Conservation (phyloP, 192 early-diverging fungal genomes). For the Entrophospora sp. region DNA sequence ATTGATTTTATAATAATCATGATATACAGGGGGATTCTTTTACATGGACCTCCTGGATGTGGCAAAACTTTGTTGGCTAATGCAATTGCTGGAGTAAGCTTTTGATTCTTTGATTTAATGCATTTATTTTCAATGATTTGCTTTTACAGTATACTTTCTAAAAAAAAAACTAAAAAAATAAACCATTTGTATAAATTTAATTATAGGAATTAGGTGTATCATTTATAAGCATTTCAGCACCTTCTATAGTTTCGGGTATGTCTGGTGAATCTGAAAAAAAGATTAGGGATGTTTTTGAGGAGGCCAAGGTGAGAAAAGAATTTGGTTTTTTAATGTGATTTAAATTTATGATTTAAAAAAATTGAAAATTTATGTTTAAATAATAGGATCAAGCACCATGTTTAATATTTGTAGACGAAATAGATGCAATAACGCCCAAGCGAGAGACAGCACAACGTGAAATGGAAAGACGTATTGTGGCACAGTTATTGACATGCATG, state of each 20-base stretch:
- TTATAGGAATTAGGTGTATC: constrained; percentile 75
- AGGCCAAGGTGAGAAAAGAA: constrained; percentile 52
- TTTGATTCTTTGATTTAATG: not conserved
- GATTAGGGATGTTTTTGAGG: constrained; percentile 95
- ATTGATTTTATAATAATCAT: not conserved
- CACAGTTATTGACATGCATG: constrained; percentile 93
- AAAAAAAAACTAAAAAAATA: not conserved
- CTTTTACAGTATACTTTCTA: not conserved
- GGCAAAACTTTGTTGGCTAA: constrained; percentile 94
- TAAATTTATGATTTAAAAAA: not conserved
- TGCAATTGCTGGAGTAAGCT: constrained; percentile 81
- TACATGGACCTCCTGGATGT: constrained; percentile 96
- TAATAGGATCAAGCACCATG: constrained; percentile 58
- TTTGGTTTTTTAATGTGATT: not conserved
- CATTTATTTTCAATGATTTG: not conserved
- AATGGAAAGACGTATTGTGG: constrained; percentile 94
- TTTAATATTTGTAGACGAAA: constrained; percentile 95
- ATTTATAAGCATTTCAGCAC: constrained; percentile 89
- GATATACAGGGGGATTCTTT: constrained; percentile 65
- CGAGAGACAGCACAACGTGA: constrained; percentile 87
- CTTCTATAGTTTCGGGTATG: constrained; percentile 93
- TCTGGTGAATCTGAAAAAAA: constrained; percentile 98
- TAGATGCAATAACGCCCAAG: constrained; percentile 91
- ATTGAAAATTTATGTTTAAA: no score
- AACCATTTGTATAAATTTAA: not conserved